Conservation (phyloP, 2,329 filamentous ascomycete species). For the Talaromyces sp. region DNA sequence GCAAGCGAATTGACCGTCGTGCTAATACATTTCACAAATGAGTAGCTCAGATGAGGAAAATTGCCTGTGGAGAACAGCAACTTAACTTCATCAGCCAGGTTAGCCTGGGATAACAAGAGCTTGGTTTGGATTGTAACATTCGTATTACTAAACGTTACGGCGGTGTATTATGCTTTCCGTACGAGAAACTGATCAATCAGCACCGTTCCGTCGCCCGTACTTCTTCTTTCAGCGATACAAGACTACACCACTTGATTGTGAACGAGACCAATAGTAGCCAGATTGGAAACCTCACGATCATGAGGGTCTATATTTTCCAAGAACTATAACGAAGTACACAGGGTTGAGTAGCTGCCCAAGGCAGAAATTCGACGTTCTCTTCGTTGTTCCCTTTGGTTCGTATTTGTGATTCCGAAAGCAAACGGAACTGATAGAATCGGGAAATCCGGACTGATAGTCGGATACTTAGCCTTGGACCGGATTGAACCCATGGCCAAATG, state of each 20-base stretch:
- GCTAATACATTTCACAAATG: not conserved
- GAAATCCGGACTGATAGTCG: not conserved
- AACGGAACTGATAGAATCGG: constrained; percentile 21
- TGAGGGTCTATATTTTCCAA: not conserved
- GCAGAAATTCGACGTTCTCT: not conserved
- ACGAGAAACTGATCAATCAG: not conserved
- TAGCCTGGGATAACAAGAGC: not conserved
- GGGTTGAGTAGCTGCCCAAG: not conserved
- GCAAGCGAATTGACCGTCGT: not conserved
- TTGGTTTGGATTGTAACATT: not conserved
- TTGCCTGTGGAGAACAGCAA: not conserved
- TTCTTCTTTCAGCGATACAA: not conserved
- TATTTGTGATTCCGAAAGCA: constrained; percentile 4
- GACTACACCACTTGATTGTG: not conserved
- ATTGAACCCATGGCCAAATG: not conserved
- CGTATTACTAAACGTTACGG: not conserved
- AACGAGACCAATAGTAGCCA: not conserved
- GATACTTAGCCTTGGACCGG: not conserved
- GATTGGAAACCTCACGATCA: not conserved
- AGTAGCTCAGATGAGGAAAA: not conserved
- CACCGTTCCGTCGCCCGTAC: not conserved
- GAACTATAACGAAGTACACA: not conserved
- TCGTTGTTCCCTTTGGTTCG: not conserved
- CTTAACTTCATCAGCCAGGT: not conserved
- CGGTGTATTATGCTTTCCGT: not conserved